Base-by-base conservation (phyloP, 441 rosid genomes). In the Daphne laureola region DNA sequence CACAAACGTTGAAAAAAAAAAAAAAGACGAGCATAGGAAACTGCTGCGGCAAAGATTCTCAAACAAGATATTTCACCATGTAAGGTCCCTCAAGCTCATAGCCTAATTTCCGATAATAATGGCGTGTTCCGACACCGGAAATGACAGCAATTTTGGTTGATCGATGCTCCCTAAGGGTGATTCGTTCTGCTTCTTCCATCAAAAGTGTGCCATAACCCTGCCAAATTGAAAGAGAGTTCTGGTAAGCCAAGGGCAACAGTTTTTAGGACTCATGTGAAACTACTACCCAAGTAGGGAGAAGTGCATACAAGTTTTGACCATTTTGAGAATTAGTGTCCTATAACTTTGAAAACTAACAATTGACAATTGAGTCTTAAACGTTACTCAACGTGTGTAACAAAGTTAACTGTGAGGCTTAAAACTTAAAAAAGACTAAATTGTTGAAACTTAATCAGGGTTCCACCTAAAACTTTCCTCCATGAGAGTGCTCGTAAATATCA, bases 141-240 rank as follows among this genome's bases (percentile, higher is more conserved):
- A 93, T 93, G 43, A 93, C 95, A 18, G 82, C 97, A 36, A 90
- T 71, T 67, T 90, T 93, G 14, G 72, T 79, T 16, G 97, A 83
- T 61, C 95, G 68, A 49, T 90, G 99, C 79, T 90, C 96, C 49
- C 77, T 76, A 40, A 59, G 52, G 23, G 97, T 90, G 50, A 93
- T 85, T 54, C 73, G 71, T 73, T 93, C 99, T 49, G 97, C 96
- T 67, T 87, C 97, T 77, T 93, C 99, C 99, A 93, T 93, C 69
- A 93, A 53, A 35, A 93, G 89, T n/a, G 96, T 93, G 38, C 99
- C 99, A 46, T 90, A 90, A n/a, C 99, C 99, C 95, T 90, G 76
- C 42, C 48, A 61, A 35, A 42, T 42, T 18, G 2, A 8, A 16
- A 35, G 0, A 46, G 54, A 4, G 0, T 44, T 17, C 9, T 13